Percentiles rank a stretch among this genome's conserved stretches.
Evolutionary conservation across 257 asterid species (phyloP).

Genomic region (Gardenia jasminoides): DNA sequence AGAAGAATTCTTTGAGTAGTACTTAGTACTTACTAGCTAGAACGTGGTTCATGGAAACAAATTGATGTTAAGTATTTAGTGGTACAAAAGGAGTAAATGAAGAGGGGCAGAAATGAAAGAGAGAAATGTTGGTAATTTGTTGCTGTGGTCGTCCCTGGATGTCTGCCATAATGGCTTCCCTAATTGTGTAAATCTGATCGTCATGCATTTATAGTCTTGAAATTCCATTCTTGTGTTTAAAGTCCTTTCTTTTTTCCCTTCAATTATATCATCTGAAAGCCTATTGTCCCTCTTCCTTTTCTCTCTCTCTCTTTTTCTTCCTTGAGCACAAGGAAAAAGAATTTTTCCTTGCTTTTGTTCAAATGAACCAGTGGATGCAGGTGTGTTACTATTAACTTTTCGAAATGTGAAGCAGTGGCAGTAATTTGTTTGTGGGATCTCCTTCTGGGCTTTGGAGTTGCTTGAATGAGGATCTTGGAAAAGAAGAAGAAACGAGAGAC

Average conservation of each 20-base stretch:
- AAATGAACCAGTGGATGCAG: neutral
- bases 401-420: neutral
- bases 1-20: slow-evolving; percentile 3
- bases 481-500: slow-evolving; percentile 18
- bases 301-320: neutral
- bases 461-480: slow-evolving; percentile 37
- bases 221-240: slow-evolving; percentile 27
- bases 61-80: slow-evolving; percentile 5
- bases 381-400: slow-evolving; percentile 2
- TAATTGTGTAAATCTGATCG: slow-evolving; percentile 34
- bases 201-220: slow-evolving; percentile 41
- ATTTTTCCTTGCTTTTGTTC: slow-evolving; percentile 1
- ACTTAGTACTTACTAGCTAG: neutral
- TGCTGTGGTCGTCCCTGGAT: slow-evolving; percentile 15
- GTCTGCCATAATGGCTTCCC: slow-evolving; percentile 35
- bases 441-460: slow-evolving; percentile 13
- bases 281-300: slow-evolving; percentile 4
- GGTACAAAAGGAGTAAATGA: slow-evolving; percentile 37
- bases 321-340: neutral
- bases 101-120: slow-evolving; percentile 21
- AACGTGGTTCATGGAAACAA: slow-evolving; percentile 25
- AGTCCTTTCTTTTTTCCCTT: slow-evolving; percentile 20
- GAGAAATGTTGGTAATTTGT: slow-evolving; percentile 28
- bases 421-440: neutral
- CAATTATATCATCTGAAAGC: slow-evolving; percentile 18